A percentile compares a stretch with the other conserved stretches of the same genome.
These are phyloP conservation scores for Coleophoma cylindrospora DNA, from an alignment of 2,329 filamentous ascomycete species.

Conservation along the genomic window DNA sequence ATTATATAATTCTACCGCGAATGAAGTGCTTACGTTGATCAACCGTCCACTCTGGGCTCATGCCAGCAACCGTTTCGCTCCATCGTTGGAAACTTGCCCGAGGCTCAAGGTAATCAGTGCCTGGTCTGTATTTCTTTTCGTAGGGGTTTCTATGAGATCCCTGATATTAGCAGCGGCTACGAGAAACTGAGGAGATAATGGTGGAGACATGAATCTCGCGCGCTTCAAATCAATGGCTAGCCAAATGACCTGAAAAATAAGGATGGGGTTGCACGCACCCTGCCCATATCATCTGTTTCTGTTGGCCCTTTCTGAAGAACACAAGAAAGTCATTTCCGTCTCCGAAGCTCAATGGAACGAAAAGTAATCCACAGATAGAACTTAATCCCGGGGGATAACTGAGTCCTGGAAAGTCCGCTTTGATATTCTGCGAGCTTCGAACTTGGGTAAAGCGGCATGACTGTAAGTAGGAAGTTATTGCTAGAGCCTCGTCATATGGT, in stretches of 20 bases:
- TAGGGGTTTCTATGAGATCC: conserved; percentile 11
- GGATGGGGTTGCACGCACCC: conserved; percentile 1
- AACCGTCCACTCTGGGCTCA: conserved; percentile 15
- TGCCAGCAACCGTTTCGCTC: conserved; percentile 15
- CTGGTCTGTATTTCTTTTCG: conserved; percentile 10
- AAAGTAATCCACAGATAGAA: conserved; percentile 12
- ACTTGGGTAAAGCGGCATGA: conserved; percentile 9
- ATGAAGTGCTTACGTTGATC: conserved; percentile 8
- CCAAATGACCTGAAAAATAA: too few species aligned
- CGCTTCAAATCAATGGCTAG: too few species aligned
- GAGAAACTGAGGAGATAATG: too few species aligned
- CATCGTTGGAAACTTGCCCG: conserved; percentile 15
- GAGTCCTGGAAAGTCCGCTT: conserved; percentile 14
- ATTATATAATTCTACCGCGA: not conserved
- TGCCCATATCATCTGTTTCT: conserved; percentile 13
- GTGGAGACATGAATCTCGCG: too few species aligned
- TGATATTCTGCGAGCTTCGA: conserved; percentile 12
- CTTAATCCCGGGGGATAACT: conserved; percentile 10
- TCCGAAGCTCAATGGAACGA: conserved; percentile 18
- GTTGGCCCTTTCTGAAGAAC: conserved; percentile 15
- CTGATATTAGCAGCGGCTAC: too few species aligned
- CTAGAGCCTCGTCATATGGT: conserved; percentile 16
- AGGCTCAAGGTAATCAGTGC: conserved; percentile 17
- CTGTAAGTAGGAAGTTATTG: conserved; percentile 15
- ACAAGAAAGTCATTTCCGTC: conserved; percentile 16